Evolutionary conservation across 306 rosid species (phyloP).

Genomic region (Trifolium repens): DNA sequence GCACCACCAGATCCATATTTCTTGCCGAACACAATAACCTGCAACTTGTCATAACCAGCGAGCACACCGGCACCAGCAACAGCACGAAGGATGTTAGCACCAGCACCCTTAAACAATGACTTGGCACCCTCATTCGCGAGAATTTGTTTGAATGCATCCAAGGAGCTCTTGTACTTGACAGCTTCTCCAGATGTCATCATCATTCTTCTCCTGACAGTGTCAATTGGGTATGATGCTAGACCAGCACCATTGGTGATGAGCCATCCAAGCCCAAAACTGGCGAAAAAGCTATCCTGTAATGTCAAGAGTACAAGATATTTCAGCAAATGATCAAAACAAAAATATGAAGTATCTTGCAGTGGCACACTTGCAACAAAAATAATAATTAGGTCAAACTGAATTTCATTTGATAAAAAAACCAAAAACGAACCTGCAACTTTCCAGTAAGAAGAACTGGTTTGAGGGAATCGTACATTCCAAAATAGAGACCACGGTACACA

Average conservation of each 20-base stretch:
- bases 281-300: slow-evolving; percentile 80
- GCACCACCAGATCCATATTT: slow-evolving; percentile 86
- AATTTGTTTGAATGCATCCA: slow-evolving; percentile 77
- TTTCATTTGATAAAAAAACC: background rate
- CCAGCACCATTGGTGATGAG: slow-evolving; percentile 92
- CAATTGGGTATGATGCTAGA: slow-evolving; percentile 90
- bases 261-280: slow-evolving; percentile 95
- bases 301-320: background rate
- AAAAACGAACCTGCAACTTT: slow-evolving; percentile 56
- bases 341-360: background rate
- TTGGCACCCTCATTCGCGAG: slow-evolving; percentile 86
- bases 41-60: slow-evolving; percentile 87
- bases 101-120: slow-evolving; percentile 95
- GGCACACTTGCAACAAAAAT: background rate
- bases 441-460: slow-evolving; percentile 84
- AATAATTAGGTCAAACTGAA: background rate
- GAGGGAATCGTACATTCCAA: slow-evolving; percentile 83
- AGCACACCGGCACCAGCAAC: slow-evolving; percentile 98
- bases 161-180: slow-evolving; percentile 83
- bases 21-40: slow-evolving; percentile 80
- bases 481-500: slow-evolving; percentile 91
- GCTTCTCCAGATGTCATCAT: slow-evolving; percentile 99
- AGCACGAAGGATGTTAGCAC: slow-evolving; percentile 91
- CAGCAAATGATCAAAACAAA: background rate
- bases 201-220: slow-evolving; percentile 97